Evolutionary conservation across 2,329 filamentous ascomycete species (phyloP), one percentile per base, ranked within the genome.

Genomic region (Berkeleyomyces basicola): DNA sequence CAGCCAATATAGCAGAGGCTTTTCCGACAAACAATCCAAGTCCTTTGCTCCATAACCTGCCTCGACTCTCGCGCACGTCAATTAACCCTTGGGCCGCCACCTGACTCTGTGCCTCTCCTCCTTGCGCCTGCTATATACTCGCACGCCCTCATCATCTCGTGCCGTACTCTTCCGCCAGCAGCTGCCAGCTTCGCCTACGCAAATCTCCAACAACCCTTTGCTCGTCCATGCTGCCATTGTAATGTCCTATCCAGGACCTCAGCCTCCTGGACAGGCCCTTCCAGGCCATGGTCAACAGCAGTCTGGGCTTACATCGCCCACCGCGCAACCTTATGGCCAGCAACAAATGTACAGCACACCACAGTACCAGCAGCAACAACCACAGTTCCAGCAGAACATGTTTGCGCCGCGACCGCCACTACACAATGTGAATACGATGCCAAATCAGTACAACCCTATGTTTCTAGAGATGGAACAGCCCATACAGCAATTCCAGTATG

Each of bases 211-310:
- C 33, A 36, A 7, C 5, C 31, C 39, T 14, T 55, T 10, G 51
- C 23, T 31, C n/a, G 61, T 64, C 59, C 59, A 66, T 66, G 65
- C 53, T 31, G 47, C 44, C 57, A 66, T 68, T 69, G 71, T 67
- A 67, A 74, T 76, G 72, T 74, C 70, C 68, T 73, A 71, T 69
- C 68, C 69, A 66, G 70, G 70, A 67, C 63, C 66, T 59, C 66
- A 70, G 69, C 69, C 69, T 64, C 64, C 69, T 63, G 69, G 69
- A 66, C 68, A 68, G 65, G 68, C 68, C 62, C 72, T 68, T 58
- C 40, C 55, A 40, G 57, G 63, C 51, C 66, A 68, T 66, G 66
- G 69, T 68, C 67, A 63, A 60, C 67, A 69, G 66, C 67, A 68
- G 49, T 67, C 67, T 10, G 59, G 63, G 3, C 11, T 64, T 39